These are phyloP conservation scores for Novymonas esmeraldas DNA, from an alignment of 208 protist genomes.

Conservation along the genomic window DNA sequence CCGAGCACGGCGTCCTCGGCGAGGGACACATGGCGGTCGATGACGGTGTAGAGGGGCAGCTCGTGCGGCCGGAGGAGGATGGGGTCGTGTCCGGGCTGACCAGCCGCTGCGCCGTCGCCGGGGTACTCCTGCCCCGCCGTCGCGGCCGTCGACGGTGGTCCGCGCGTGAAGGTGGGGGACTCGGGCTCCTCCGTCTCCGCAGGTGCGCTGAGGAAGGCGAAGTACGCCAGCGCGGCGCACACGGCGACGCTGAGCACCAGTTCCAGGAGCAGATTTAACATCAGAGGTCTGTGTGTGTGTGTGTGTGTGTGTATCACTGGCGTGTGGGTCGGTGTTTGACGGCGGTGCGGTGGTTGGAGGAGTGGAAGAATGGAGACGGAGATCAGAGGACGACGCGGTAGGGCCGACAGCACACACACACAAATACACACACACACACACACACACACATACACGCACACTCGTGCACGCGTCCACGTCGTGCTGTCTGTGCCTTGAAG, in stretches of 20 bases:
- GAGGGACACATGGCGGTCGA: conserved; percentile 12
- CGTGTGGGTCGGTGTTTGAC: not conserved
- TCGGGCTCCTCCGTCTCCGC: conserved; percentile 37
- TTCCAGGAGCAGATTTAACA: conserved; percentile 68
- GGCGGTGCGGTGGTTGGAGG: not conserved
- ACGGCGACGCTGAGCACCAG: conserved; percentile 62
- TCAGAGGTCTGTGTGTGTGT: conserved; percentile 12
- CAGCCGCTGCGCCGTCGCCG: conserved; percentile 1
- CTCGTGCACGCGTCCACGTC: no score
- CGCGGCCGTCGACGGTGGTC: no score
- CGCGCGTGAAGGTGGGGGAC: no score
- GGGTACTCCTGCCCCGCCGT: no score
- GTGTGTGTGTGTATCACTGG: not conserved
- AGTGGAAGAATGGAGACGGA: not conserved
- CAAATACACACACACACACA: not conserved
- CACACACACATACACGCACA: conserved; percentile 17
- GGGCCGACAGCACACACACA: not conserved
- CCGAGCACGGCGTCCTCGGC: conserved; percentile 20
- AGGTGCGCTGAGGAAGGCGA: conserved; percentile 65
- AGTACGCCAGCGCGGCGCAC: conserved; percentile 57
- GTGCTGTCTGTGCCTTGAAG: no score
- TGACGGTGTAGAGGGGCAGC: conserved; percentile 21
- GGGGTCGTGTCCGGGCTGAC: conserved; percentile 6
- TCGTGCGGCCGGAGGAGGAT: conserved; percentile 18
- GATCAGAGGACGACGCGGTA: no score